Evolutionary conservation across 176 grass and related monocot species (phyloP), one percentile per base, ranked within the genome.

Genomic region (Poa pratensis): DNA sequence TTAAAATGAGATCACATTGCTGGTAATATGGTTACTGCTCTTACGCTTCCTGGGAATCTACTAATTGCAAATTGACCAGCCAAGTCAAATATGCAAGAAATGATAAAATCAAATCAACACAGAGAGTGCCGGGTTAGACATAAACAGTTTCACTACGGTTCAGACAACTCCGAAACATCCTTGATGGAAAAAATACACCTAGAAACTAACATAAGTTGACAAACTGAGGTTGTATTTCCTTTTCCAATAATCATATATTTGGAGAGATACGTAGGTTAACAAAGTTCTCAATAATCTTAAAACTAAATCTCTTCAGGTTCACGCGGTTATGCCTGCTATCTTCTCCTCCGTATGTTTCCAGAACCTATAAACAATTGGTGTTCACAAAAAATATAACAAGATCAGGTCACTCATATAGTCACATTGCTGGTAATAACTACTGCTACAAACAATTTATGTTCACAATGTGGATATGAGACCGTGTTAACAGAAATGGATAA

Each of bases 1-100:
- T 13, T 69, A 69, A 69, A 18, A 50, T 73, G 45, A 72, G 39
- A 43, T 71, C 11, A 9, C 42, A 27, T 48, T 73, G 22, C 42
- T 45, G 9, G 19, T 22, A 70, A 23, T 42, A 16, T 23, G 45
- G 23, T n/a, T 7, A 24, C 40, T 24, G 39, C 4, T 46, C 20
- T 45, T 72, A 13, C 10, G 11, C 20, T 45, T 46, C 10, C 20
- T 24, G 23, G 40, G 40, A 46, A 24, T 71, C 68, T 71, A 71
- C 39, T 3, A 50, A 30, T 10, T 51, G 24, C 15, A 30, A 51
- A 30, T 51, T 75, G 3, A 51, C 8, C 7, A 30, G 0, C 24
- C 20, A 23, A 71, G 37, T 70, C 14, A 74, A 74, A 75, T 52
- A 75, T 75, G 15, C 46, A 74, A 75, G 46, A 72, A 46, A 74